These are phyloP conservation scores for Neofusicoccum umdonicola DNA, from an alignment of 2,329 filamentous ascomycete genomes.

Conservation along the genomic window DNA sequence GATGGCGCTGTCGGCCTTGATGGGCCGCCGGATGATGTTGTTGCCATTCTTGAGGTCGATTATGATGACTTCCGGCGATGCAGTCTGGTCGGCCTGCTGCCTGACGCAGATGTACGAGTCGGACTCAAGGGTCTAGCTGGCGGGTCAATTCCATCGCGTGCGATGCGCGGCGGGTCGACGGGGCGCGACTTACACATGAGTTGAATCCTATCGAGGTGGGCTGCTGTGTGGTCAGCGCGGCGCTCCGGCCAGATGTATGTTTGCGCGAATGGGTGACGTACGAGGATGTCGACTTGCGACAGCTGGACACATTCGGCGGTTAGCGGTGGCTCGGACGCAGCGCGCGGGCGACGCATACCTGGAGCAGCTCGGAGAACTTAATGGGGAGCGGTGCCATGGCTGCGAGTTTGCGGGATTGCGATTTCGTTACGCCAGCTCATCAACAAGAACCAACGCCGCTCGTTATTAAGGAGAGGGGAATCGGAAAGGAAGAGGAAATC, in stretches of 20 bases:
- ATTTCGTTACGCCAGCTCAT: constrained; percentile 37
- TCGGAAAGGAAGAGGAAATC: constrained; percentile 33
- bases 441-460: constrained; percentile 20
- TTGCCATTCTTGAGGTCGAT: constrained; percentile 97
- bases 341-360: constrained; percentile 51
- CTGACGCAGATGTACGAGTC: constrained; percentile 95
- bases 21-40: constrained; percentile 89
- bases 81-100: constrained; percentile 73
- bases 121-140: constrained; percentile 84
- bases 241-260: constrained; percentile 18
- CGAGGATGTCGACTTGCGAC: constrained; percentile 48
- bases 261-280: constrained; percentile 31
- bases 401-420: constrained; percentile 30
- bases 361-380: constrained; percentile 88
- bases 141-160: constrained; percentile 20
- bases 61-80: constrained; percentile 92
- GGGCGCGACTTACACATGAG: constrained; percentile 65
- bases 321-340: constrained; percentile 25
- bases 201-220: constrained; percentile 78
- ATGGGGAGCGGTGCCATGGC: constrained; percentile 74
- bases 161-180: not conserved
- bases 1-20: constrained; percentile 99
- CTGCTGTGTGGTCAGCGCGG: constrained; percentile 43
- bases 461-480: constrained; percentile 23
- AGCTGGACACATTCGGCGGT: constrained; percentile 37